These are phyloP conservation scores for Talaromyces liani DNA, from an alignment of 495 filamentous ascomycete genomes.

Conservation along the genomic window DNA sequence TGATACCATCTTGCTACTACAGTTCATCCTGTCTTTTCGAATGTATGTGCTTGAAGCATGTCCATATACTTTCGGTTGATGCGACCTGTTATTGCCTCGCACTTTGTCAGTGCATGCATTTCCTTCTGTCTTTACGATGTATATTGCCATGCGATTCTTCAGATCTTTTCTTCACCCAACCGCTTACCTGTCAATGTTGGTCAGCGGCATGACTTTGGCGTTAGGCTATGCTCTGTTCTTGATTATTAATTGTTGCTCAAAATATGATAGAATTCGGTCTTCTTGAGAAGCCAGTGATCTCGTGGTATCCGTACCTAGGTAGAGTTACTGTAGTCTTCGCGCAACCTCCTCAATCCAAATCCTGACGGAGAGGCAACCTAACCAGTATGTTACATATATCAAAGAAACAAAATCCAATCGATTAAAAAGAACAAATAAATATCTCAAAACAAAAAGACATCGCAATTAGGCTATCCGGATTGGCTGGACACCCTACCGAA, in stretches of 20 bases:
- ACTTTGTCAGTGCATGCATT: not conserved
- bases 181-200: not conserved
- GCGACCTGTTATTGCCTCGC: not conserved
- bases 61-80: not conserved
- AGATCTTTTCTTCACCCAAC: not conserved
- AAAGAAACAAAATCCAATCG: no score
- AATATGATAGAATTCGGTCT: slow-evolving; percentile 3
- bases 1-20: slow-evolving; percentile 9
- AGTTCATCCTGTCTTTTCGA: not conserved
- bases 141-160: not conserved
- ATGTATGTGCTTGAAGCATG: not conserved
- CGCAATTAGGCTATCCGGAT: no score
- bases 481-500: no score
- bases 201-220: not conserved
- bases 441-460: no score
- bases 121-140: not conserved
- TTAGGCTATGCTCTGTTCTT: not conserved
- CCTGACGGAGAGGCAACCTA: no score
- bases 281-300: no score
- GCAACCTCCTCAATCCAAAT: no score
- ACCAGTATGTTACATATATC: no score
- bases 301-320: no score
- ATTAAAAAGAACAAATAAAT: no score
- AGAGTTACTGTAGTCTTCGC: no score
- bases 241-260: not conserved